These are phyloP conservation scores for Exophiala sp. DNA, from an alignment of 2,329 filamentous ascomycete genomes.

Conservation along the genomic window DNA sequence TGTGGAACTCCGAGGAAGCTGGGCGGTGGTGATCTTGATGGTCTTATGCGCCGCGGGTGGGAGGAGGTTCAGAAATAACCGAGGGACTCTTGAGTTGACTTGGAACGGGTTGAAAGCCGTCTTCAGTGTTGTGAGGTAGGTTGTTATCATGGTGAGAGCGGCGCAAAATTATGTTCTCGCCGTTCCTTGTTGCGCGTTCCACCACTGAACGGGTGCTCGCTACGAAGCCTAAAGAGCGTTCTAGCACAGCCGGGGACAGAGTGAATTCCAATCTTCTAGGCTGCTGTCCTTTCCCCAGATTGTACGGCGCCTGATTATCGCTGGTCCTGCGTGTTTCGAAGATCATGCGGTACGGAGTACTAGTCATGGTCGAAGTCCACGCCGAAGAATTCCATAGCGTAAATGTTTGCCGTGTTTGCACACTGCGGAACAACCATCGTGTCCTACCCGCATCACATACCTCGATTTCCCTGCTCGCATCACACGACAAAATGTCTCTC, in stretches of 20 bases:
- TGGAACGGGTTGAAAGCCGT: slow-evolving; percentile 93
- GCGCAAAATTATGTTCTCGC: neutral
- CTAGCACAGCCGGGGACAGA: too few relatives aligned
- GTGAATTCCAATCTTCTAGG: too few relatives aligned
- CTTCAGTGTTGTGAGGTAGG: slow-evolving; percentile 64
- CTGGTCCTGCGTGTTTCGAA: neutral
- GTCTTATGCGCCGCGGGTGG: slow-evolving; percentile 71
- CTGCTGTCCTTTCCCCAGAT: too few relatives aligned
- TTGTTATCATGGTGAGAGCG: slow-evolving; percentile 26
- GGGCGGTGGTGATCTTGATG: slow-evolving; percentile 73
- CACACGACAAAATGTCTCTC: slow-evolving; percentile 35
- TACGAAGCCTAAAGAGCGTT: too few relatives aligned
- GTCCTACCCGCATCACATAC: neutral
- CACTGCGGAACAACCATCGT: neutral
- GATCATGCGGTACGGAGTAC: neutral
- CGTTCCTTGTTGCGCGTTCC: too few relatives aligned
- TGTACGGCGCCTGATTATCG: neutral
- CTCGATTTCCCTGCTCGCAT: neutral
- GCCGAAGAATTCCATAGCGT: slow-evolving; percentile 1
- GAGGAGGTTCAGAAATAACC: slow-evolving; percentile 81
- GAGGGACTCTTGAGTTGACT: slow-evolving; percentile 71
- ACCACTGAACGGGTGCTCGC: too few relatives aligned
- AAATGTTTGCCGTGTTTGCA: slow-evolving; percentile 17
- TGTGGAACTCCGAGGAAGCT: slow-evolving; percentile 63
- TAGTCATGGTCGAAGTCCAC: neutral